These are phyloP conservation scores for Handroanthus guayacan DNA, from an alignment of 257 asterid genomes.

Conservation along the genomic window DNA sequence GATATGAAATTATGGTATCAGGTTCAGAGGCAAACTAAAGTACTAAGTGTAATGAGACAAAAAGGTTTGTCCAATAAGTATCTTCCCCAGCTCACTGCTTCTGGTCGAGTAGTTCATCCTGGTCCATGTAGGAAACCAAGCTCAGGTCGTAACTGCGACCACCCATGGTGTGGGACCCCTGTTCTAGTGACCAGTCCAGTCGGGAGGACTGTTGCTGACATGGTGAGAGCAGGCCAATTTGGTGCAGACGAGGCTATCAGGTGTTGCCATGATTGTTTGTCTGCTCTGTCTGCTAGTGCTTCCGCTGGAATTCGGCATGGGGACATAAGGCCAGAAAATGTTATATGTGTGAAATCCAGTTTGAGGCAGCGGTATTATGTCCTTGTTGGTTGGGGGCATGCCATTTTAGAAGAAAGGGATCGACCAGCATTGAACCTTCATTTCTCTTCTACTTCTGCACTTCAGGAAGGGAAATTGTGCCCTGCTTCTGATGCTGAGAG, in stretches of 20 bases:
- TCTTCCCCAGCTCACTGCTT: conserved; percentile 74
- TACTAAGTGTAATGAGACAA: conserved; percentile 77
- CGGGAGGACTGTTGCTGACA: conserved; percentile 74
- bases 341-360: conserved; percentile 65
- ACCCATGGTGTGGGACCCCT: conserved; percentile 90
- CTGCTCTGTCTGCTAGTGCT: conserved; percentile 75
- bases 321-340: conserved; percentile 88
- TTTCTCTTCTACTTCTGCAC: conserved; percentile 94
- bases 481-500: conserved; percentile 98
- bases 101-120: conserved; percentile 87
- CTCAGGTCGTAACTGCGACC: conserved; percentile 70
- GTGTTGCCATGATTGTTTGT: conserved; percentile 95
- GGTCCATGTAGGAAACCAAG: conserved; percentile 72
- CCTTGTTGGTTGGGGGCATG: conserved; percentile 97
- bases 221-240: conserved; percentile 76
- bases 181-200: conserved; percentile 84
- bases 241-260: conserved; percentile 74
- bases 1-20: conserved; percentile 96
- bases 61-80: conserved; percentile 84
- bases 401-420: conserved; percentile 92
- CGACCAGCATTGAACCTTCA: conserved; percentile 92
- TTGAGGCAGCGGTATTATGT: conserved; percentile 62
- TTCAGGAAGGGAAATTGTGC: conserved; percentile 92
- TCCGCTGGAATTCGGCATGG: conserved; percentile 95
- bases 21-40: conserved; percentile 98